Evolutionary conservation across 2,329 filamentous ascomycete species (phyloP), one percentile per base, ranked within the genome.

Genomic region (Blumeriella jaapii): DNA sequence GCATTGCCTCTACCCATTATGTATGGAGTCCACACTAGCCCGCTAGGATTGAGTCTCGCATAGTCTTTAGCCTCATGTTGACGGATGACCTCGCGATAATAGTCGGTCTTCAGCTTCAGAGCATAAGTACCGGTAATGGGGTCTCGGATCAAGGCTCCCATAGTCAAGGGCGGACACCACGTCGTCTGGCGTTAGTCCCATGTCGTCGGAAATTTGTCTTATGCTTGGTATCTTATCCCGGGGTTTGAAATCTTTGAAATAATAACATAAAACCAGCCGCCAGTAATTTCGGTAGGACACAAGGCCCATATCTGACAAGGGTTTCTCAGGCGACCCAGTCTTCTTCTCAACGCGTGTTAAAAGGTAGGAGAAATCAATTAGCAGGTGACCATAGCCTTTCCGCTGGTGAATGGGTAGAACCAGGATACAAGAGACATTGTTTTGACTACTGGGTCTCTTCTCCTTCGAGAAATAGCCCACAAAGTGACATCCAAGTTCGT

Each of bases 381-480:
- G 71, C 14, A 96, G 76, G 53, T 95, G 89, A 5, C 93, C 91
- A 50, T 96, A 98, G 38, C 91, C 91, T 58, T 95, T 94, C 36
- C 93, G 79, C 62, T 95, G 89, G 55, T 96, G 91, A 36, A 96
- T 95, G 0, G 91, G 91, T 24, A 98, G 65, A 3, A 93, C 94
- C 30, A 98, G 64, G 49, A 98, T 98, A 59, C 91, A 98, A 6
- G 86, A 95, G 30, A 98, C 91, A 47, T 98, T 98, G 59, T 98
- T 96, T 50, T 87, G 80, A 42, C 86, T 93, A 58, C 84, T 89
- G 2, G 85, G 81, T 27, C 93, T 72, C 61, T 98, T 98, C 61
- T 98, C 91, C 58, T 98, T 98, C 32, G 91, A 96, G 53, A 98
- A 98, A 56, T 98, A 98, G n/a, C 91, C 91, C 16, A 96, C 89